Percentiles rank a stretch among this genome's conserved stretches.
phyloP scores from a whole-genome alignment of 345 rosid species.

The Hypericum perforatum region DNA sequence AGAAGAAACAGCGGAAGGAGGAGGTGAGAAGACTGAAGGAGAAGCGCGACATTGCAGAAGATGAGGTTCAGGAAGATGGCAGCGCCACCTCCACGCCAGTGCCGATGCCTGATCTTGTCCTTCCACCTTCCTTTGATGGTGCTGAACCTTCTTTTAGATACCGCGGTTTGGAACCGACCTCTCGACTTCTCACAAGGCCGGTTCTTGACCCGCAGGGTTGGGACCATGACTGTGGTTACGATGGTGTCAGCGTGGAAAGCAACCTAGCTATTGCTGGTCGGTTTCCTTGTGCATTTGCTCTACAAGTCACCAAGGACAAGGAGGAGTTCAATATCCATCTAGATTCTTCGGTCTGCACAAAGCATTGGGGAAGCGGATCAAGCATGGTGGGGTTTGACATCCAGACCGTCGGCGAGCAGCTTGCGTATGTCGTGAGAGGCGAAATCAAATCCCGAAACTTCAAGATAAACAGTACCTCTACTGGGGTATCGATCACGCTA shows the following conservation, averaged over 20 bases:
- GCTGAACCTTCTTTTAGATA: slow-evolving; percentile 27
- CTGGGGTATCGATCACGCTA: slow-evolving; percentile 24
- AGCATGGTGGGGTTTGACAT: slow-evolving; percentile 37
- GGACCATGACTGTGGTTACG: slow-evolving; percentile 39
- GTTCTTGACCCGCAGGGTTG: slow-evolving; percentile 26
- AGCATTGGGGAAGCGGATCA: slow-evolving; percentile 24
- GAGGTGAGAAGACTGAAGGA: slow-evolving; percentile 26
- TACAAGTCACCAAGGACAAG: slow-evolving; percentile 36
- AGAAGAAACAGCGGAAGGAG: slow-evolving; percentile 37
- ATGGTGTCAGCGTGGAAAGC: slow-evolving; percentile 28
- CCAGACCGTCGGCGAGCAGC: slow-evolving; percentile 35
- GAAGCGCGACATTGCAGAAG: slow-evolving; percentile 11
- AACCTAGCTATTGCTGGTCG: slow-evolving; percentile 16
- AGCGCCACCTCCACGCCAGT: slow-evolving; percentile 17
- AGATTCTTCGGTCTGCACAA: slow-evolving; percentile 29
- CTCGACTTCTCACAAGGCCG: slow-evolving; percentile 30
- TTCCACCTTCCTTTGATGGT: slow-evolving; percentile 35
- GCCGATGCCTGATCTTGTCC: slow-evolving; percentile 27
- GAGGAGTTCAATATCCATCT: slow-evolving; percentile 26
- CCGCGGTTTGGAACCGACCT: slow-evolving; percentile 21
- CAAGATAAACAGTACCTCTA: slow-evolving; percentile 23
- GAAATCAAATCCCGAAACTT: slow-evolving; percentile 27
- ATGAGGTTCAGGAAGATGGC: slow-evolving; percentile 15
- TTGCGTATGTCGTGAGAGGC: slow-evolving; percentile 26
- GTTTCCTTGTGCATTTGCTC: slow-evolving; percentile 24